phyloP scores from a whole-genome alignment of 371 early-diverging fungal species.

The Chytridiales sp. region DNA sequence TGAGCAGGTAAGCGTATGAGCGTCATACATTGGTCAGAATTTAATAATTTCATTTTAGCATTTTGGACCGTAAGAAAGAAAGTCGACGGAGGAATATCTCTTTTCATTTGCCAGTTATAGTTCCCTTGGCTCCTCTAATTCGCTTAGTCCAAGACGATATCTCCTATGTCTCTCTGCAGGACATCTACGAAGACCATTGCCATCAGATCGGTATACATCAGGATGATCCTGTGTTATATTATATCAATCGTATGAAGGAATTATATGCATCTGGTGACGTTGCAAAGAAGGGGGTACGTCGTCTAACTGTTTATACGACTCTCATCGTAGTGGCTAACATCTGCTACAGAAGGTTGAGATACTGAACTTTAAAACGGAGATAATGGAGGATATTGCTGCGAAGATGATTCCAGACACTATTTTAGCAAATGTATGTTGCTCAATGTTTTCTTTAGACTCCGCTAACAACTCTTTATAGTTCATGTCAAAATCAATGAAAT shows the following conservation, averaged over 20 bases:
- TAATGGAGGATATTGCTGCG: slow-evolving; percentile 72
- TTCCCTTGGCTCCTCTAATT: slow-evolving; percentile 90
- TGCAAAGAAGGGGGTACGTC: slow-evolving; percentile 33
- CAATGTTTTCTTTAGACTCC: slow-evolving; percentile 4
- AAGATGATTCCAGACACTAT: slow-evolving; percentile 80
- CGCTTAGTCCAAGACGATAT: slow-evolving; percentile 90
- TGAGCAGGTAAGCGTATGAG: slow-evolving; percentile 62
- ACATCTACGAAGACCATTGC: slow-evolving; percentile 85
- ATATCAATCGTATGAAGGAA: slow-evolving; percentile 51
- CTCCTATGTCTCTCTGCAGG: slow-evolving; percentile 80
- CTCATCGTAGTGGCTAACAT: not conserved
- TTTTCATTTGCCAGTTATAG: slow-evolving; percentile 89
- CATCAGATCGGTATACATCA: slow-evolving; percentile 60
- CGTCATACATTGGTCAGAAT: not conserved
- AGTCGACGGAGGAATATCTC: slow-evolving; percentile 75
- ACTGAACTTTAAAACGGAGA: slow-evolving; percentile 74
- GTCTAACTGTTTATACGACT: not conserved
- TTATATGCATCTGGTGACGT: slow-evolving; percentile 37
- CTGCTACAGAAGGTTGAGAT: slow-evolving; percentile 61
- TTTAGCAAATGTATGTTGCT: slow-evolving; percentile 59
- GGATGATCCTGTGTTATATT: slow-evolving; percentile 79
- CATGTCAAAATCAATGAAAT: slow-evolving; percentile 66
- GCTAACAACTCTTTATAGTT: slow-evolving; percentile 41
- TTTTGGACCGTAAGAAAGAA: slow-evolving; percentile 75
- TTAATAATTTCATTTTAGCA: slow-evolving; percentile 35